These are phyloP conservation scores for Chlorella sorokiniana DNA, from an alignment of 139 green algal species.

Conservation along the genomic window DNA sequence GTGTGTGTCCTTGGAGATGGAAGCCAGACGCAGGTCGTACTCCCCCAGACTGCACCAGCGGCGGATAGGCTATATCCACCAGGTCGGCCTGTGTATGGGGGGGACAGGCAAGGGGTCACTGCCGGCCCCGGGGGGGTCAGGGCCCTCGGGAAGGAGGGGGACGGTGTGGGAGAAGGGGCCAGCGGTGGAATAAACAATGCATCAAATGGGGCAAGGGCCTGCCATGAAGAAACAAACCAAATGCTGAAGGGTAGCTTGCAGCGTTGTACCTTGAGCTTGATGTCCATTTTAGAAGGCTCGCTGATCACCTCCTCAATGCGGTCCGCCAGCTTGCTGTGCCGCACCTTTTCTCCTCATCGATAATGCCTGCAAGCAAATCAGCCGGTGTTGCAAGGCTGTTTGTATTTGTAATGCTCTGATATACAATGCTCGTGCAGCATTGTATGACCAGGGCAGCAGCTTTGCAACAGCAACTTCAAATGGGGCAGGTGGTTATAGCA, in stretches of 20 bases:
- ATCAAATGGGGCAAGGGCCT: too few species aligned
- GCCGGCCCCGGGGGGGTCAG: neutral
- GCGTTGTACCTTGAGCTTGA: constrained; percentile 48
- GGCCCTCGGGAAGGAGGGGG: neutral
- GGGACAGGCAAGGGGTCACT: too few species aligned
- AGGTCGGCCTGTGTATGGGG: constrained; percentile 60
- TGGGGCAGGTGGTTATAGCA: too few species aligned
- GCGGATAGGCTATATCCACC: constrained; percentile 94
- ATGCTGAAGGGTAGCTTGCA: neutral
- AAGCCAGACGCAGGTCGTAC: constrained; percentile 73
- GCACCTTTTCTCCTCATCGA: constrained; percentile 92
- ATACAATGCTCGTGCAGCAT: too few species aligned
- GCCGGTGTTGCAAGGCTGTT: too few species aligned
- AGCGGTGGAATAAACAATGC: too few species aligned
- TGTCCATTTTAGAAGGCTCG: constrained; percentile 69
- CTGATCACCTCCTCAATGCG: constrained; percentile 76
- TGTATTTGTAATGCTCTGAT: too few species aligned
- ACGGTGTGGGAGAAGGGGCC: neutral
- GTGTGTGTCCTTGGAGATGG: constrained; percentile 50
- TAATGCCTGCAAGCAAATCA: constrained; percentile 52
- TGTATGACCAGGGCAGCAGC: too few species aligned
- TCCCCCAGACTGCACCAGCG: constrained; percentile 86
- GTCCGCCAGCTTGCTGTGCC: constrained; percentile 86
- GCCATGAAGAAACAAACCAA: too few species aligned
- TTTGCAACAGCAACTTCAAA: too few species aligned